Evolutionary conservation across 331 rosid genomes (phyloP).

Genomic region (Pyrus hybrid): DNA sequence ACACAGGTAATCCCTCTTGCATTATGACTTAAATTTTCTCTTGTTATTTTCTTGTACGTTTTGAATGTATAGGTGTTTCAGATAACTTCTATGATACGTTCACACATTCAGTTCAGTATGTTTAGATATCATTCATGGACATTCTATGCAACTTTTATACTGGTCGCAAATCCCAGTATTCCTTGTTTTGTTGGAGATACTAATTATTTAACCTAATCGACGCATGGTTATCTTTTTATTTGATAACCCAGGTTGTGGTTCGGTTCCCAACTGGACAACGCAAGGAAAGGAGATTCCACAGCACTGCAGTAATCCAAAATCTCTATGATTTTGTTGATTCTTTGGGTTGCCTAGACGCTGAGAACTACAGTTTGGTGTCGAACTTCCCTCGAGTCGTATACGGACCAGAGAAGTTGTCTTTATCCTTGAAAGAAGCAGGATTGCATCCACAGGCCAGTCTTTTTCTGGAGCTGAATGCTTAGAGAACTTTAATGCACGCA

Average conservation of each 20-base stretch:
- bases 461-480: slow-evolving; percentile 46
- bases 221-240: not conserved
- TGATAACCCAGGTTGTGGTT: slow-evolving; percentile 66
- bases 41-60: not conserved
- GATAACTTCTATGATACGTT: not conserved
- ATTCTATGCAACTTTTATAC: not conserved
- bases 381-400: slow-evolving; percentile 82
- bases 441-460: slow-evolving; percentile 84
- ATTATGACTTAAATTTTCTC: not conserved
- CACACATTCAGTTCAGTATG: not conserved
- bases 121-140: not conserved
- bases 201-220: not conserved
- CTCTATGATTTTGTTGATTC: slow-evolving; percentile 86
- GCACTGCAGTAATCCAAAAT: slow-evolving; percentile 53
- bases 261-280: slow-evolving; percentile 94
- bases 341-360: slow-evolving; percentile 60
- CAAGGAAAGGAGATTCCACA: slow-evolving; percentile 81
- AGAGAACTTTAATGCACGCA: not conserved
- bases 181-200: not conserved
- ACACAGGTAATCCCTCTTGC: slow-evolving; percentile 52
- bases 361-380: slow-evolving; percentile 69
- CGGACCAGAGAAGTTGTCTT: slow-evolving; percentile 51
- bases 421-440: slow-evolving; percentile 86
- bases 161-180: not conserved
- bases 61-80: not conserved